Conservation (phyloP, 257 asterid genomes). For the Verbena officinalis region DNA sequence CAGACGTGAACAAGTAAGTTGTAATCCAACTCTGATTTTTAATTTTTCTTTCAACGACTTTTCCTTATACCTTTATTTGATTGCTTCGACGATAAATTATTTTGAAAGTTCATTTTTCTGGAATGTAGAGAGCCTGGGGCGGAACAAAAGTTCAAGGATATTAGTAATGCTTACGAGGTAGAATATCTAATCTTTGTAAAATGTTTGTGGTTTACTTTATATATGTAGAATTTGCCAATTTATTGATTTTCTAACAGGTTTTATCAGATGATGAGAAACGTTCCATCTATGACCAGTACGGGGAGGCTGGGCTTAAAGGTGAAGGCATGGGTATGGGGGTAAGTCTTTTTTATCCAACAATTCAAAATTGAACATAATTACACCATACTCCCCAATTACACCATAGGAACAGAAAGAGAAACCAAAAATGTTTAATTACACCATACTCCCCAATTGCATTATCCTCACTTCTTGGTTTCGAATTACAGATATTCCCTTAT, state of each 20-base stretch:
- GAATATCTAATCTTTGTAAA: slow-evolving; percentile 15
- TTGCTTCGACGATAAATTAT: too few relatives aligned
- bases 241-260: slow-evolving; percentile 53
- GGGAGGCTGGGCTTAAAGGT: slow-evolving; percentile 99
- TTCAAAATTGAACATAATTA: not conserved
- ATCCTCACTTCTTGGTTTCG: not conserved
- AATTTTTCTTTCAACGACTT: slow-evolving; percentile 18
- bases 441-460: not conserved
- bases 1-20: slow-evolving; percentile 95
- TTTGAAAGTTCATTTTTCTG: slow-evolving; percentile 21
- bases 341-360: slow-evolving; percentile 43
- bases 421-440: not conserved
- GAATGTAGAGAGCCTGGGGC: slow-evolving; percentile 86
- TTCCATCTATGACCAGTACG: slow-evolving; percentile 87
- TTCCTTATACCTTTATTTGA: too few relatives aligned
- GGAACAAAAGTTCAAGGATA: slow-evolving; percentile 89
- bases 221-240: slow-evolving; percentile 16
- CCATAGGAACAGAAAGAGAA: not conserved
- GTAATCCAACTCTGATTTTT: not conserved
- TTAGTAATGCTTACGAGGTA: slow-evolving; percentile 98
- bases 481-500: not conserved
- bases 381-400: too few relatives aligned
- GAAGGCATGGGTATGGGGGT: slow-evolving; percentile 94
- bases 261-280: slow-evolving; percentile 96
- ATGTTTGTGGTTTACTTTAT: not conserved